Conservation (phyloP, 306 rosid species). For the Boehmeria nivea region DNA sequence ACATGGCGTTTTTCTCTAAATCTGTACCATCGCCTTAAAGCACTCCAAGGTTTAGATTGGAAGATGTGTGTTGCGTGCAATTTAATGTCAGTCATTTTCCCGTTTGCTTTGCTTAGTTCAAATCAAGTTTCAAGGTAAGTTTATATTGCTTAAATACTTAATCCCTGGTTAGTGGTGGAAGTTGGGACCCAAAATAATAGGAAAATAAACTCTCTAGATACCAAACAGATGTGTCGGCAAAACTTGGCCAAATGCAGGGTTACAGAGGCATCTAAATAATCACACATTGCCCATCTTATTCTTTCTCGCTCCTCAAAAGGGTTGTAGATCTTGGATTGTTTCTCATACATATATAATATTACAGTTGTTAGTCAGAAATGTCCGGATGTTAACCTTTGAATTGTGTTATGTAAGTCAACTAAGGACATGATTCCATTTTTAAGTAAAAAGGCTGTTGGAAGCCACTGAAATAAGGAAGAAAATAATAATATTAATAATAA, state of each 20-base stretch:
- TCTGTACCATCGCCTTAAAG: constrained; percentile 16
- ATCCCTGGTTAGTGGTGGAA: too few species aligned
- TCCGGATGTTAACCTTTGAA: constrained; percentile 28
- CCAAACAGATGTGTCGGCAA: constrained; percentile 34
- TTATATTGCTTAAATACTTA: background rate
- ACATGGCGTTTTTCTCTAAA: background rate
- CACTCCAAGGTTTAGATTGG: constrained; percentile 22
- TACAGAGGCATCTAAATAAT: constrained; percentile 23
- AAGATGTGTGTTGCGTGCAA: constrained; percentile 24
- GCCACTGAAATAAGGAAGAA: constrained; percentile 7
- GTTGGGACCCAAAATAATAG: too few species aligned
- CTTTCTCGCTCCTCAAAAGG: constrained; percentile 24
- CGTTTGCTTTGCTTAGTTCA: background rate
- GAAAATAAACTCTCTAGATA: constrained; percentile 7
- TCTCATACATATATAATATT: constrained; percentile 12
- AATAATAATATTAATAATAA: background rate
- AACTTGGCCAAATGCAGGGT: constrained; percentile 28
- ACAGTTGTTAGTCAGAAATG: constrained; percentile 34
- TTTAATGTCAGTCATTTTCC: constrained; percentile 16
- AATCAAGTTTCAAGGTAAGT: constrained; percentile 7
- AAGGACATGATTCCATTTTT: constrained; percentile 27
- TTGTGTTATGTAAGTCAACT: constrained; percentile 37
- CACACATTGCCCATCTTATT: constrained; percentile 25
- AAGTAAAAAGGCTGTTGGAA: constrained; percentile 6
- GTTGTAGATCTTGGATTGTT: constrained; percentile 34